Conservation (phyloP, 169 alveolate species). For the Plasmodium vivax region DNA sequence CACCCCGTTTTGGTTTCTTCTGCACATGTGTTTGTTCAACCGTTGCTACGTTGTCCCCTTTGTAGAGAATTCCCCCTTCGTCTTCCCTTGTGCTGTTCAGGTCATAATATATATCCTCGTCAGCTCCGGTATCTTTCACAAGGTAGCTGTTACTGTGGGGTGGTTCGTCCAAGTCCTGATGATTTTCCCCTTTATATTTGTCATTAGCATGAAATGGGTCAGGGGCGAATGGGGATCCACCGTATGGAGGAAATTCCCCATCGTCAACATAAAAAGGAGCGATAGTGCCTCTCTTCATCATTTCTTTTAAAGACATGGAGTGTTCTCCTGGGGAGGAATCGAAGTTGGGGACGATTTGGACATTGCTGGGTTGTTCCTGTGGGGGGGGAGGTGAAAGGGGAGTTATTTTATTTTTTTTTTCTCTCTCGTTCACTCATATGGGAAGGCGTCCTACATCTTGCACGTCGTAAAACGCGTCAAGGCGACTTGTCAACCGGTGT, state of each 20-base stretch:
- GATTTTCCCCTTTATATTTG: neutral
- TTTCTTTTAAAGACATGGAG: conserved; percentile 26
- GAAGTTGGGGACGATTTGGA: neutral
- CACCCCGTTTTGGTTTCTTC: neutral
- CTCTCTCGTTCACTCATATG: neutral
- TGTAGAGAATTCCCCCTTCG: neutral
- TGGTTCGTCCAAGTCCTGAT: neutral
- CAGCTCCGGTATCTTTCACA: neutral
- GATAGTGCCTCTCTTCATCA: neutral
- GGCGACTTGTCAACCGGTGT: neutral
- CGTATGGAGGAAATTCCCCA: neutral
- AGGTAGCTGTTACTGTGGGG: neutral
- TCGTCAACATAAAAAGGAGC: neutral
- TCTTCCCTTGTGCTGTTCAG: conserved; percentile 5
- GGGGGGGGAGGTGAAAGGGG: neutral
- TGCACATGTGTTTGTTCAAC: neutral
- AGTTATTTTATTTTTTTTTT: neutral
- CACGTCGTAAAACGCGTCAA: neutral
- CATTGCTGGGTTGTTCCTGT: conserved; percentile 7
- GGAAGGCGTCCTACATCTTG: neutral
- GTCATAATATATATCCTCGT: conserved; percentile 11
- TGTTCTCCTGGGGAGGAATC: neutral
- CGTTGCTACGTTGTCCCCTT: neutral
- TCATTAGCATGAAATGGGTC: neutral
- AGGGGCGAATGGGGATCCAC: neutral